Conservation (phyloP, 805 yeast genomes). For the Barnettozyma californica region DNA sequence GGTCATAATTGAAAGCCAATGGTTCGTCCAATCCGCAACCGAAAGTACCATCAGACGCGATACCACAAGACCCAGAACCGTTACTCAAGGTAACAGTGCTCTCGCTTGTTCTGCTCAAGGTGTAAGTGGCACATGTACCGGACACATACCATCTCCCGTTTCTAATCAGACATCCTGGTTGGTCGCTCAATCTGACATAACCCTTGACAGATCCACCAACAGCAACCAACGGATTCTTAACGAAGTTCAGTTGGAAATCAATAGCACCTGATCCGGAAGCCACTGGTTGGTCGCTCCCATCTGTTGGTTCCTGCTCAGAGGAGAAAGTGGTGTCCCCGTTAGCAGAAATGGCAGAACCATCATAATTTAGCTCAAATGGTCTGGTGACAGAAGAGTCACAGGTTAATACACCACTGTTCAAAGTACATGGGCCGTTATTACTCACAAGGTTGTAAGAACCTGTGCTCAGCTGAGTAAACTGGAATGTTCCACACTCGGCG, state of each 20-base stretch:
- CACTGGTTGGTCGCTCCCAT: neutral
- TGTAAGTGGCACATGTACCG: slow-evolving; percentile 83
- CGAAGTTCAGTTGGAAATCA: neutral
- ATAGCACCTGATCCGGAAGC: neutral
- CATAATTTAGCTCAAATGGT: slow-evolving; percentile 28
- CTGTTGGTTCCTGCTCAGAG: neutral
- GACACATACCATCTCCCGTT: slow-evolving; percentile 76
- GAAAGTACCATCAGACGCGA: slow-evolving; percentile 25
- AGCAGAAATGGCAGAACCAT: slow-evolving; percentile 3
- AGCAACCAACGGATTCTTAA: neutral
- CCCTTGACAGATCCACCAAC: slow-evolving; percentile 31
- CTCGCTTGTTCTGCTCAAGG: slow-evolving; percentile 26
- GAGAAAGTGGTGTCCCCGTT: slow-evolving; percentile 3
- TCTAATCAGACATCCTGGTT: slow-evolving; percentile 72
- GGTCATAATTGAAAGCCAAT: neutral
- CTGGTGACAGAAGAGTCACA: slow-evolving; percentile 51
- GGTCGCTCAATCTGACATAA: slow-evolving; percentile 42
- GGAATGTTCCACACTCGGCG: slow-evolving; percentile 79
- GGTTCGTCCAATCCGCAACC: neutral
- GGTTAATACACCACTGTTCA: slow-evolving; percentile 25
- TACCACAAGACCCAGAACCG: slow-evolving; percentile 69
- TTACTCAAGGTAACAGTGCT: slow-evolving; percentile 51
- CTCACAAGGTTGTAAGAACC: slow-evolving; percentile 59
- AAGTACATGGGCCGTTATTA: slow-evolving; percentile 66
- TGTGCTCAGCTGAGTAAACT: slow-evolving; percentile 25